Evolutionary conservation across 441 rosid species (phyloP).

Genomic region (Syzygium syzygioides): DNA sequence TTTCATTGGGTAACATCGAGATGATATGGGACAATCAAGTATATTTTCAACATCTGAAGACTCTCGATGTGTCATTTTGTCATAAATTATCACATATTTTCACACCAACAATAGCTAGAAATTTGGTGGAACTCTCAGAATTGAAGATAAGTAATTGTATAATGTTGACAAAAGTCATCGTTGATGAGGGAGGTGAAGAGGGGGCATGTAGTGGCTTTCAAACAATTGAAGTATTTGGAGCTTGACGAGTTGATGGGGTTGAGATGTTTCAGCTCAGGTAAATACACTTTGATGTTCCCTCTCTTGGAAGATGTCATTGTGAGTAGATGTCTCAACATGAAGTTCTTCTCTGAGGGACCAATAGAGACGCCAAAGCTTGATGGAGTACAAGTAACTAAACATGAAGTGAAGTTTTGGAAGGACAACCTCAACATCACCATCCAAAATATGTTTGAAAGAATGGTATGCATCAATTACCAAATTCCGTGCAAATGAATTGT

Average conservation of each 20-base stretch:
- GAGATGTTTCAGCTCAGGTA: neutral
- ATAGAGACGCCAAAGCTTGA: neutral
- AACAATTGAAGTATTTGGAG: neutral
- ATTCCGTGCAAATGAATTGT: too few relatives aligned
- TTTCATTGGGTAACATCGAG: neutral
- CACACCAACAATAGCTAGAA: neutral
- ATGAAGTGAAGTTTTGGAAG: neutral
- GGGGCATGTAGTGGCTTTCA: neutral
- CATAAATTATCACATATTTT: neutral
- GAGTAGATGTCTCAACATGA: neutral
- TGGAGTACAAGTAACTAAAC: neutral
- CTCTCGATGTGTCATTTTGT: neutral
- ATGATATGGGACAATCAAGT: neutral
- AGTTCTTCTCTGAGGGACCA: neutral
- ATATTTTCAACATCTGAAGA: neutral
- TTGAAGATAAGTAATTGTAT: neutral
- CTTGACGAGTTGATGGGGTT: neutral
- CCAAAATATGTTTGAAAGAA: too few relatives aligned
- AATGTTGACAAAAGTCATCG: neutral
- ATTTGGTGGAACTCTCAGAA: neutral
- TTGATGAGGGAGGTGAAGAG: neutral
- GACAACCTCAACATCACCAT: too few relatives aligned
- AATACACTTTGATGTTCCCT: neutral
- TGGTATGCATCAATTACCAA: too few relatives aligned
- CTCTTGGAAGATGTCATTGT: neutral